Evolutionary conservation across 345 rosid genomes (phyloP).

Genomic region (Ceriops decandra): DNA sequence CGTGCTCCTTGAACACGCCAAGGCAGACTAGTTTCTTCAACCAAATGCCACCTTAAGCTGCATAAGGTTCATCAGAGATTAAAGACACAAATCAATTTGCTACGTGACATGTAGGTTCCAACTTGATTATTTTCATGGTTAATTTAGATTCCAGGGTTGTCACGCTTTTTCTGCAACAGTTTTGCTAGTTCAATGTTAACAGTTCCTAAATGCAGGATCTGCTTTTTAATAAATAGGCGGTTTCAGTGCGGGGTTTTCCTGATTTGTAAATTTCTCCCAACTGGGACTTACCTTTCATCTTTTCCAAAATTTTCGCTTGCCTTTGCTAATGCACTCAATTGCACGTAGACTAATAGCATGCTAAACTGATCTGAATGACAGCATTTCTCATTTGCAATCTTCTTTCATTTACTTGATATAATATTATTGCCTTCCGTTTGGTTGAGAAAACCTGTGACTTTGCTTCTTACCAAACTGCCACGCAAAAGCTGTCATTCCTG

Average conservation of each 20-base stretch:
- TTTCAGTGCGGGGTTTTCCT: too few species aligned
- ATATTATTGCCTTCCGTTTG: too few species aligned
- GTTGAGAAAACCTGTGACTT: too few species aligned
- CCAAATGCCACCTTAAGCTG: neutral
- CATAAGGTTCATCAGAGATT: neutral
- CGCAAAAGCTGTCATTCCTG: too few species aligned
- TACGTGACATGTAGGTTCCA: neutral
- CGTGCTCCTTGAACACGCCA: constrained; percentile 88
- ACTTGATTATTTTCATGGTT: neutral
- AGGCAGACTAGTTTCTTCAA: constrained; percentile 49
- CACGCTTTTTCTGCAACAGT: neutral
- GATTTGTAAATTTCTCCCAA: too few species aligned
- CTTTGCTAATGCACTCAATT: too few species aligned
- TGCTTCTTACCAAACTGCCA: too few species aligned
- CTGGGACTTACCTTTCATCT: neutral
- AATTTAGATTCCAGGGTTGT: neutral
- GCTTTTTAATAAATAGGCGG: neutral
- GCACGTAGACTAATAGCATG: too few species aligned
- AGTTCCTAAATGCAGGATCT: neutral
- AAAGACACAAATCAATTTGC: neutral
- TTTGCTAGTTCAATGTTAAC: neutral
- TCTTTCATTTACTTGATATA: too few species aligned
- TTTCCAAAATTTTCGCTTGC: too few species aligned
- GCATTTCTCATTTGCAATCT: too few species aligned
- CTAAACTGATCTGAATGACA: too few species aligned